phyloP scores from a whole-genome alignment of 2,329 filamentous ascomycete genomes.

The Aspergillus latus region DNA sequence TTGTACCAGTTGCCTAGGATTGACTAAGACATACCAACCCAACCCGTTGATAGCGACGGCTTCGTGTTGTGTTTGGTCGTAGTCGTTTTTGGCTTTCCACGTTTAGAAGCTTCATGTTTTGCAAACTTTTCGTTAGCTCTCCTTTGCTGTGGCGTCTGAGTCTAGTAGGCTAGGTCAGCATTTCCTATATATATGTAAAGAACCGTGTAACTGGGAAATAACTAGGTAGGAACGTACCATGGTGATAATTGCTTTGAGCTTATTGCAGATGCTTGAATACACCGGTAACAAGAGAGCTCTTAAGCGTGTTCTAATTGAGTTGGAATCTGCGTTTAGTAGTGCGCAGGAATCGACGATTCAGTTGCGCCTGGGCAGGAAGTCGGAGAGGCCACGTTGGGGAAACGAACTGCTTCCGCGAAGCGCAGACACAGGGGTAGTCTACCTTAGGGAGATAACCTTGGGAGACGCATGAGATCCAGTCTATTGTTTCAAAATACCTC shows the following conservation, averaged over 20 bases:
- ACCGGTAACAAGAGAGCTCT: background rate
- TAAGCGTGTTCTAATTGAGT: background rate
- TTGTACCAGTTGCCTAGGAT: background rate
- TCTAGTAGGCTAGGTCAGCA: conserved; percentile 37
- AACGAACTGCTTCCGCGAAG: background rate
- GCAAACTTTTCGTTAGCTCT: conserved; percentile 63
- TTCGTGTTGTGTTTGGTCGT: conserved; percentile 53
- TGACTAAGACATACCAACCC: conserved; percentile 56
- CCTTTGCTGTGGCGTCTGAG: conserved; percentile 66
- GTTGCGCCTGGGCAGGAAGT: background rate
- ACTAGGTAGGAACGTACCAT: conserved; percentile 3
- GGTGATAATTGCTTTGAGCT: background rate
- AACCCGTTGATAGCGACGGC: conserved; percentile 56
- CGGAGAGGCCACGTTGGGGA: conserved; percentile 9
- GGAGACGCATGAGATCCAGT: background rate
- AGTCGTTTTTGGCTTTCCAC: conserved; percentile 53
- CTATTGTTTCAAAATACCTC: background rate
- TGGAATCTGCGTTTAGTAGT: background rate
- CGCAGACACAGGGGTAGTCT: conserved; percentile 1
- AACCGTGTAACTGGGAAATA: background rate
- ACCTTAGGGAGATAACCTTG: background rate
- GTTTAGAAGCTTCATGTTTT: conserved; percentile 58
- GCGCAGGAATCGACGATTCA: background rate
- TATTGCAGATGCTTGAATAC: background rate
- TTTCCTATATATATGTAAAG: background rate